Evolutionary conservation across 2,329 filamentous ascomycete genomes (phyloP).

Genomic region (Dendrostoma leiphaemia): DNA sequence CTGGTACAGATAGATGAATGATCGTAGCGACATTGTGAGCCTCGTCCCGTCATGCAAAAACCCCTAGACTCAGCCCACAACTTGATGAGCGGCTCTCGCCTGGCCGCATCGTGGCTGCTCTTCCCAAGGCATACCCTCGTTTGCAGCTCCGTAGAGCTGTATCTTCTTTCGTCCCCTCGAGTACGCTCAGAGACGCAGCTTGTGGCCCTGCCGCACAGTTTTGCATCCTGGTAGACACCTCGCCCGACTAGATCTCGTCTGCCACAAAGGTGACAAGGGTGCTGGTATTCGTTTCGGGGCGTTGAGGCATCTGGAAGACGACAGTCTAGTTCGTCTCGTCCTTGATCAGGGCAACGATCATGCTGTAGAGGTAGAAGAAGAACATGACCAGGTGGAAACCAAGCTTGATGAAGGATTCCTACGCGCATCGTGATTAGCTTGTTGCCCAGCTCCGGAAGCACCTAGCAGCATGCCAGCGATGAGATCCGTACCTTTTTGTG

Average conservation of each 20-base stretch:
- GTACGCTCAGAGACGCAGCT: too few species aligned
- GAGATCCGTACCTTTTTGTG: conserved; percentile 85
- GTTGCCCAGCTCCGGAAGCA: neutral
- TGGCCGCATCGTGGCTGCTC: too few species aligned
- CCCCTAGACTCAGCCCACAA: too few species aligned
- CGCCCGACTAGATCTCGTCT: neutral
- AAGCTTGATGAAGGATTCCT: conserved; percentile 99
- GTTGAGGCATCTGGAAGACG: neutral
- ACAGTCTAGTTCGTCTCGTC: conserved; percentile 76
- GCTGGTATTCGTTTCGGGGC: neutral
- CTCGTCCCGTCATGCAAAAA: neutral
- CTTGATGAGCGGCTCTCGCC: too few species aligned
- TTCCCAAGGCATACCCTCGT: too few species aligned
- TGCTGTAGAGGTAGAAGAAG: conserved; percentile 99
- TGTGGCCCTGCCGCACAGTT: too few species aligned
- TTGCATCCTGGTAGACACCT: too few species aligned
- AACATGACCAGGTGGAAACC: conserved; percentile 99
- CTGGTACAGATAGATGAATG: conserved; percentile 3
- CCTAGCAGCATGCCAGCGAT: too few species aligned
- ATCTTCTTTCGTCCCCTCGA: too few species aligned
- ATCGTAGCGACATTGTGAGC: conserved; percentile 7
- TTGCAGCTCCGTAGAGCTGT: too few species aligned
- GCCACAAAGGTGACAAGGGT: neutral
- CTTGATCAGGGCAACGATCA: conserved; percentile 94
- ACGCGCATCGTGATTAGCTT: conserved; percentile 15